Conservation (phyloP, 2,329 filamentous ascomycete genomes). For the Ophiostoma quercus region DNA sequence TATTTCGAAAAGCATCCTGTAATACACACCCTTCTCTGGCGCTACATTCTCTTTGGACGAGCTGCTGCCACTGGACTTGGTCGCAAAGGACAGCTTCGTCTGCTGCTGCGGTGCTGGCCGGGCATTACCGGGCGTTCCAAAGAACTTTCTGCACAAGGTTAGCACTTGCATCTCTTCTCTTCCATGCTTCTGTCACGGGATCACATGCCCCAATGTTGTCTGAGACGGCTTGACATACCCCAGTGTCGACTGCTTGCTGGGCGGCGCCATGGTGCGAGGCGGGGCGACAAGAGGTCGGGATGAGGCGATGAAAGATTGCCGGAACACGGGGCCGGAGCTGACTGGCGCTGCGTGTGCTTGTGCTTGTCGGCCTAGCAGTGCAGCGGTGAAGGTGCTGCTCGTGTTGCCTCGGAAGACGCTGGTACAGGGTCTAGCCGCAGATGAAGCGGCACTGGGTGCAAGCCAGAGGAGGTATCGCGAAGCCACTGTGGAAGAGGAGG, state of each 20-base stretch:
- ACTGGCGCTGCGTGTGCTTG: not conserved
- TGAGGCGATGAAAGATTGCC: not conserved
- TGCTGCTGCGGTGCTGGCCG: conserved; percentile 60
- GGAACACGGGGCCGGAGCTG: not conserved
- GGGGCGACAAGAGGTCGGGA: not conserved
- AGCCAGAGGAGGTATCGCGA: conserved; percentile 19
- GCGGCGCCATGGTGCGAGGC: conserved; percentile 38
- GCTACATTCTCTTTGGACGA: conserved; percentile 37
- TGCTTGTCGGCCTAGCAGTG: not conserved
- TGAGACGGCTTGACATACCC: conserved; percentile 79
- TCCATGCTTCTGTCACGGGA: not conserved
- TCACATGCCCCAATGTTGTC: conserved; percentile 66
- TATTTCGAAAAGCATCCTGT: too few relatives aligned
- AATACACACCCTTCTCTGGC: conserved; percentile 37
- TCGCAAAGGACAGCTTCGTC: conserved; percentile 71
- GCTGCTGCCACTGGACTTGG: conserved; percentile 29
- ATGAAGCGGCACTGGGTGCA: conserved; percentile 19
- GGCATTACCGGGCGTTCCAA: conserved; percentile 59
- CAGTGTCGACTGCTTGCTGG: conserved; percentile 71
- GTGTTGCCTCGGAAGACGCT: not conserved
- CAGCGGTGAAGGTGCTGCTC: not conserved
- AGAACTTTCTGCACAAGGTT: conserved; percentile 68
- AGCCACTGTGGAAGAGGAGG: conserved; percentile 22
- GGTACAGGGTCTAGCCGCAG: not conserved
- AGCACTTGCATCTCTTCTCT: conserved; percentile 15